Base-by-base conservation (phyloP, 352 stramenopile genomes). In the Pythium angustatum region DNA sequence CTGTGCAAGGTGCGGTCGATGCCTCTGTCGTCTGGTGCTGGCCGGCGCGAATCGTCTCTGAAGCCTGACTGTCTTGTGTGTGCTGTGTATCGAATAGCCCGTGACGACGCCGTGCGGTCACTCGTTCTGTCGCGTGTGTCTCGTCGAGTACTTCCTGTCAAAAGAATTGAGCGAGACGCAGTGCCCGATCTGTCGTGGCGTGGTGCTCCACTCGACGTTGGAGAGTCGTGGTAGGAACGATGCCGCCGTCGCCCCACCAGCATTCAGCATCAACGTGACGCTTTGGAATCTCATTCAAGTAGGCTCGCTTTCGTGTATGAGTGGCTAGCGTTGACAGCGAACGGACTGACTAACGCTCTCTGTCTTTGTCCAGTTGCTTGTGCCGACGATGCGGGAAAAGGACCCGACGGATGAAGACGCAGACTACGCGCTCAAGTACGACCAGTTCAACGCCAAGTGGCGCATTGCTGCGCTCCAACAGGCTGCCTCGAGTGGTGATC, bases 241-340 rank as follows among this genome's bases (percentile, higher is more conserved):
- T 8, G 26, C 56, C 11, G 41, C n/a, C n/a, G n/a, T n/a, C n/a
- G n/a, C n/a, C n/a, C n/a, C 60, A 9, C 66, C 66, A 12, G 11
- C 28, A 21, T 87, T 92, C 55, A 78, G 68, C 17, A 64, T 89
- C 51, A 92, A 89, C 36, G 78, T 92, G 5, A 88, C 81, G 30
- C 61, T 92, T 21, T 92, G 81, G 81, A 92, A 90, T 59, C 54
- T 87, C 30, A 73, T 80, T 17, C 83, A 92, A 72, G 81, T 90
- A n/a, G n/a, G n/a, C n/a, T n/a, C n/a, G n/a, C n/a, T n/a, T n/a
- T n/a, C n/a, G n/a, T n/a, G n/a, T n/a, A n/a, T n/a, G n/a, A n/a
- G n/a, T n/a, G n/a, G n/a, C n/a, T n/a, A n/a, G 36, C 5, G 70
- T 9, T 40, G 12, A 14, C 12, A 11, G 5, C 38, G 19, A 14